Evolutionary conservation across 2,329 filamentous ascomycete species (phyloP).

Genomic region (Aquanectria penicillioides): DNA sequence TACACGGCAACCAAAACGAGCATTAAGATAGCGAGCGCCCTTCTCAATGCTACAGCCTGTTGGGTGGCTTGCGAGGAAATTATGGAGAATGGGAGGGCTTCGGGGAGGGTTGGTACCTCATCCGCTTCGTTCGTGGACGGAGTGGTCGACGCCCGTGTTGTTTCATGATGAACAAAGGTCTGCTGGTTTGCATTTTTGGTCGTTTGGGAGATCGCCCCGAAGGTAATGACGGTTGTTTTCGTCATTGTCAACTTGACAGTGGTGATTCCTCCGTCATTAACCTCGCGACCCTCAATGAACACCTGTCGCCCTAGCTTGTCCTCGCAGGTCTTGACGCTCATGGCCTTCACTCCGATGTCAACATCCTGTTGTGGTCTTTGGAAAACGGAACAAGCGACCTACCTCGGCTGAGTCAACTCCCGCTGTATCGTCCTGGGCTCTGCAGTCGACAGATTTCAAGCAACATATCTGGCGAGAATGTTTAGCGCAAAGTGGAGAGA

Average conservation of each 20-base stretch:
- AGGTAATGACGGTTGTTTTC: slow-evolving; percentile 1
- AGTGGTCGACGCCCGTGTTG: background rate
- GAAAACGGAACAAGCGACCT: too few relatives aligned
- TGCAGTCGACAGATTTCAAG: too few relatives aligned
- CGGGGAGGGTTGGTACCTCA: background rate
- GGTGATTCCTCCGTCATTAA: background rate
- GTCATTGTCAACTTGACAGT: slow-evolving; percentile 7
- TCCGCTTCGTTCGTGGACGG: background rate
- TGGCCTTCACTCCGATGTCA: too few relatives aligned
- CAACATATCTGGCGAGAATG: too few relatives aligned
- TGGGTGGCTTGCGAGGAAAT: background rate
- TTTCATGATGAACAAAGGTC: background rate
- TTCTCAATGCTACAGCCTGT: background rate
- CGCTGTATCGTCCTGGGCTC: too few relatives aligned
- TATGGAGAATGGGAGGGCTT: background rate
- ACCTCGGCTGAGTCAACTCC: too few relatives aligned
- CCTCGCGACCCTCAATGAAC: background rate
- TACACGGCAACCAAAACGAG: background rate
- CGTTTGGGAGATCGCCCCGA: background rate
- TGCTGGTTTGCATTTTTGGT: background rate
- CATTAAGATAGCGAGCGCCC: background rate
- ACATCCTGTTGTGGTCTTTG: too few relatives aligned
- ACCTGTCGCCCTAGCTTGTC: too few relatives aligned
- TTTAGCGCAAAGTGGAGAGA: too few relatives aligned
- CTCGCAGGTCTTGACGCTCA: too few relatives aligned